Evolutionary conservation across 176 grass and related monocot species (phyloP), one percentile per base, ranked within the genome.

Genomic region (Sorghum bicolor): DNA sequence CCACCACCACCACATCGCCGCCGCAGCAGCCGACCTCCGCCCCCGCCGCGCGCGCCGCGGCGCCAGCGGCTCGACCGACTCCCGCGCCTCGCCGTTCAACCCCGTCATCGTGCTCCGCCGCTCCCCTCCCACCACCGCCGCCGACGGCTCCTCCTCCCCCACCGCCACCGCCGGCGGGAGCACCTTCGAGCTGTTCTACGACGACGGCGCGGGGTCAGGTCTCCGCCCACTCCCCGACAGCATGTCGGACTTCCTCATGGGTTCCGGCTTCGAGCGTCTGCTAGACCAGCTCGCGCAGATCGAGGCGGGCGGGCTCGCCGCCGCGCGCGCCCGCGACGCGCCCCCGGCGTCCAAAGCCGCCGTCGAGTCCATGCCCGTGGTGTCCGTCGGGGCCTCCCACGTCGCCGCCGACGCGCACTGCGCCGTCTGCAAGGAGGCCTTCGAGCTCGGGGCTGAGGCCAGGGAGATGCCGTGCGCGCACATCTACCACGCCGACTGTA

Each of bases 241-340:
- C 77, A 99, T 99, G 84, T 99, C 93, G 0, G 93, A 99, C 78
- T 99, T 99, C 79, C 78, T 99, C 77, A 96, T 96, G 97, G 97
- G 97, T 1, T 96, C 93, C 8, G 97, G 97, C 17, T 99, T 99
- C 79, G 93, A 99, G 65, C 88, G 97, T 6, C 89, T 99, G 2
- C 81, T 99, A 0, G 89, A 94, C 73, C 93, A 99, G 87, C 86
- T 99, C 36, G 85, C 93, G 8, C 93, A 96, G 91, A 96, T 99
- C 77, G 97, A 99, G 67, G 75, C 91, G 9, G 84, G 89, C 24
- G 92, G 87, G 0, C 67, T 93, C 9, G 85, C 84, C 0, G 68
- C 93, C 16, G 83, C 86, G 0, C 83, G 90, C 26, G 78, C 83
- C 0, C 80, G 71, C 29, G 86, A 91, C 73, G 25, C 60, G 0